Percentiles rank a stretch among this genome's conserved stretches.
Conservation (phyloP, 345 rosid species). For the Hibiscus mutabilis region DNA sequence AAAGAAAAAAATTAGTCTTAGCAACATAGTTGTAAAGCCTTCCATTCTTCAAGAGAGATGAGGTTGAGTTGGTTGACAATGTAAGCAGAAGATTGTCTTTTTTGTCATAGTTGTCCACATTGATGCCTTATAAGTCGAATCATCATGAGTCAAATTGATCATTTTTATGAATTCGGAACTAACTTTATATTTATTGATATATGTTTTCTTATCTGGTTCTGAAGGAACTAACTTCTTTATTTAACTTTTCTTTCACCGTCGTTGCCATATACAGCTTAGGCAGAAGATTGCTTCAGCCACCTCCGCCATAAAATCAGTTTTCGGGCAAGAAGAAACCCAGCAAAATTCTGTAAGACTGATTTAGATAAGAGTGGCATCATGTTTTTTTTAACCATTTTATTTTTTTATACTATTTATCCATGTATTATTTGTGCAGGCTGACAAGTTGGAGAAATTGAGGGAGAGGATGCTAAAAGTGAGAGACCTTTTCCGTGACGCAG, state of each 20-base stretch:
- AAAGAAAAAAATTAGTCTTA: neutral
- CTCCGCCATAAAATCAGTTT: conserved; percentile 90
- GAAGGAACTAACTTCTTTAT: neutral
- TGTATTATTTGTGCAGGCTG: conserved; percentile 38
- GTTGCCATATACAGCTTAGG: conserved; percentile 55
- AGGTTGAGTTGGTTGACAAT: neutral
- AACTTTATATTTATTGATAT: neutral
- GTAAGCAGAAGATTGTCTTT: neutral
- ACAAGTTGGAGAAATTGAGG: conserved; percentile 78
- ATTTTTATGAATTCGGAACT: neutral
- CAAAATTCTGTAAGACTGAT: conserved; percentile 59
- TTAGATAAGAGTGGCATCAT: conserved; percentile 12
- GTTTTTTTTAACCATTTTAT: neutral
- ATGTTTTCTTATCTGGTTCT: neutral
- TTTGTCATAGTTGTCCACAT: neutral
- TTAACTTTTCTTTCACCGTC: neutral
- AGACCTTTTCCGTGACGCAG: conserved; percentile 83
- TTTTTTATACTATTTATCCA: neutral
- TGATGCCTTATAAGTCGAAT: neutral
- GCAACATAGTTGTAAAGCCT: neutral
- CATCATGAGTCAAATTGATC: neutral
- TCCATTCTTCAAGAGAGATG: neutral
- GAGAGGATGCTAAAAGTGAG: conserved; percentile 97
- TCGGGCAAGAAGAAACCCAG: conserved; percentile 63
- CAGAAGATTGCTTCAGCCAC: conserved; percentile 88